Percentiles rank a stretch among this genome's conserved stretches.
Evolutionary conservation across 1,284 basidiomycete species (phyloP).

Genomic region (Leccinum angustisporum): DNA sequence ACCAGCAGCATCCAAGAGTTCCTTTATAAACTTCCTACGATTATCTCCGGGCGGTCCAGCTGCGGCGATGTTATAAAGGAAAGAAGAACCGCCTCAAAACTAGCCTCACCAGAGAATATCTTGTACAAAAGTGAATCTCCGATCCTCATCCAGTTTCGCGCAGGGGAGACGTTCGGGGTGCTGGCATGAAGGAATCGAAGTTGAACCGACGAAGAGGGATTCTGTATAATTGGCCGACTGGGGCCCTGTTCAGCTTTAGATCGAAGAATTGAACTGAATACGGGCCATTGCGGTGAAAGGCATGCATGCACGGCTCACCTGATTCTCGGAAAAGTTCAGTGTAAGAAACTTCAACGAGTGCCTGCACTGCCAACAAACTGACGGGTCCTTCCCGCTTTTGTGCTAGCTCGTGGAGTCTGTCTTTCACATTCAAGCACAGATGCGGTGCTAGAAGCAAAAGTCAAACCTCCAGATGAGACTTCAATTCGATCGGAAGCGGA

Average conservation of each 20-base stretch:
- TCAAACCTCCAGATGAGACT: background rate
- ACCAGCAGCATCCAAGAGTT: conserved; percentile 10
- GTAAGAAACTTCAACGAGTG: conserved; percentile 13
- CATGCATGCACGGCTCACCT: conserved; percentile 4
- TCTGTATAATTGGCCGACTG: background rate
- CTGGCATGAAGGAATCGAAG: conserved; percentile 12
- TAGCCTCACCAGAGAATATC: conserved; percentile 11
- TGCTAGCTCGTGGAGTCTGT: conserved; percentile 13
- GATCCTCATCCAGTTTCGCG: conserved; percentile 18
- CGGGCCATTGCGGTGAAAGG: background rate
- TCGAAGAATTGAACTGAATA: background rate
- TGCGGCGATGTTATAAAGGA: background rate
- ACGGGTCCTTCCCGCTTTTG: conserved; percentile 7
- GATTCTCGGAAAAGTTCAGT: conserved; percentile 11
- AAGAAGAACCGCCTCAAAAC: background rate
- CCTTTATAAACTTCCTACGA: conserved; percentile 10
- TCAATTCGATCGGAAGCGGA: background rate
- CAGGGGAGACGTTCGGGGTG: conserved; percentile 11
- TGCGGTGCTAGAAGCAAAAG: conserved; percentile 2
- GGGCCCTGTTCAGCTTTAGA: background rate
- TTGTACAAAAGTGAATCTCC: conserved; percentile 15
- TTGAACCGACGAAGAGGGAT: background rate
- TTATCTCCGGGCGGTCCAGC: conserved; percentile 13
- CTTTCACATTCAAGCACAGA: conserved; percentile 11
- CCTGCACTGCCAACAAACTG: conserved; percentile 15